These are phyloP conservation scores for Leccinum subtestaceum DNA, from an alignment of 768 basidiomycete genomes.

Conservation along the genomic window DNA sequence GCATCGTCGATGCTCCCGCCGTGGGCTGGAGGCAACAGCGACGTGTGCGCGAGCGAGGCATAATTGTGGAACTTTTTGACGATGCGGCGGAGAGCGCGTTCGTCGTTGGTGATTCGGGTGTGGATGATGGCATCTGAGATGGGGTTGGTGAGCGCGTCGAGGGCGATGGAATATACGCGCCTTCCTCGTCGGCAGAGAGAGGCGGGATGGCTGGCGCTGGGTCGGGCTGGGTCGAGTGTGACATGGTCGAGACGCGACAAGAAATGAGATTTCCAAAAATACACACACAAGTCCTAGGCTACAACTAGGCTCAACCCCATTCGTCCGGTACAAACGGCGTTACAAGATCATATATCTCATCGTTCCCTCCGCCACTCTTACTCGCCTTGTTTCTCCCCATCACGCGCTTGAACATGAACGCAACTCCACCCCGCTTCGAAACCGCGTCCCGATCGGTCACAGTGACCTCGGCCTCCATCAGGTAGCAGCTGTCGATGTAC, in stretches of 20 bases:
- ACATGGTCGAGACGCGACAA: neutral
- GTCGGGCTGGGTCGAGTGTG: constrained; percentile 11
- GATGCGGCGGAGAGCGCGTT: constrained; percentile 71
- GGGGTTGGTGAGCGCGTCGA: constrained; percentile 13
- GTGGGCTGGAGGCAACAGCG: constrained; percentile 35
- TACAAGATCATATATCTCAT: constrained; percentile 78
- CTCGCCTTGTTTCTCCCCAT: constrained; percentile 50
- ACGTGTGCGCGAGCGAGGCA: constrained; percentile 52
- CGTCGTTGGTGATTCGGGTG: constrained; percentile 78
- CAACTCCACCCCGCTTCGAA: constrained; percentile 42
- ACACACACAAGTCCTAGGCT: neutral
- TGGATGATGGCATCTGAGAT: constrained; percentile 72
- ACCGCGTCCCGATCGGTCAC: constrained; percentile 36
- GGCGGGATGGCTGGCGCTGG: constrained; percentile 36
- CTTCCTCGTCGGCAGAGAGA: constrained; percentile 64
- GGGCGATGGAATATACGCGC: constrained; percentile 26
- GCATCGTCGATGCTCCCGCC: constrained; percentile 57
- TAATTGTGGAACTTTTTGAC: constrained; percentile 82
- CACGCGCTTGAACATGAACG: constrained; percentile 58
- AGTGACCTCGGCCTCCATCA: constrained; percentile 34
- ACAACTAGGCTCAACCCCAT: constrained; percentile 46
- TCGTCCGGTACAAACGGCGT: constrained; percentile 80
- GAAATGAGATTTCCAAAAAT: neutral
- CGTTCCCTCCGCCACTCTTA: constrained; percentile 57
- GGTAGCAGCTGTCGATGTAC: constrained; percentile 67